Evolutionary conservation across 73 alveolate genomes (phyloP), one percentile per base, ranked within the genome.

Genomic region (Paramecium sexaurelia): DNA sequence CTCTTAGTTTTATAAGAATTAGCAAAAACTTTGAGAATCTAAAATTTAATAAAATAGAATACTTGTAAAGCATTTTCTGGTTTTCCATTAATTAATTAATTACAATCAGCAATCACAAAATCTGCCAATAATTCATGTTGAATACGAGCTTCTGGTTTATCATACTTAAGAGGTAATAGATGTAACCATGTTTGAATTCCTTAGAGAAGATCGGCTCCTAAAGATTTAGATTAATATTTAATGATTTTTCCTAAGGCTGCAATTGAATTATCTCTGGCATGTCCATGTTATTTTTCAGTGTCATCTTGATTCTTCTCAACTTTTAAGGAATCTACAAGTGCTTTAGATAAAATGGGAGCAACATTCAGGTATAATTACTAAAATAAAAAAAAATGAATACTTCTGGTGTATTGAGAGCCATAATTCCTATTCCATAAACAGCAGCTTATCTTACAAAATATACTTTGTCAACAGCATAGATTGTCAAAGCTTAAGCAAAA

Each of bases 391-490:
- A 29, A 61, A 13, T 2, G 1, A 22, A 61, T 61, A 61, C 93
- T 33, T 83, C 89, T 17, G 94, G 94, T 37, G 95, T 84, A 55
- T 90, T 85, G 27, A 47, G 32, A 35, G 98, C 97, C 88, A 92
- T 92, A 1, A 96, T 85, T n/a, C 99, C 99, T 26, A 98, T 92
- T 35, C 99, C 99, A 93, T 97, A 98, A 10, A 95, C 95, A 32
- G 99, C 99, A 37, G 99, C 98, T 91, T 97, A 98, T 93, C 99
- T 94, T 27, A 97, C 96, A 10, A 94, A 95, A 68, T 96, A 91
- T 84, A 94, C 96, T 29, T 93, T 91, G 47, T 93, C 94, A 36
- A 45, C 85, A 20, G 97, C 95, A 95, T 91, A 95, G 82, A 84
- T 35, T 36, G 94, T 91, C 85, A 98, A 85, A 24, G 95, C 95